These are phyloP conservation scores for Ganoderma leucocontextum DNA, from an alignment of 1,284 basidiomycete species.

Conservation along the genomic window DNA sequence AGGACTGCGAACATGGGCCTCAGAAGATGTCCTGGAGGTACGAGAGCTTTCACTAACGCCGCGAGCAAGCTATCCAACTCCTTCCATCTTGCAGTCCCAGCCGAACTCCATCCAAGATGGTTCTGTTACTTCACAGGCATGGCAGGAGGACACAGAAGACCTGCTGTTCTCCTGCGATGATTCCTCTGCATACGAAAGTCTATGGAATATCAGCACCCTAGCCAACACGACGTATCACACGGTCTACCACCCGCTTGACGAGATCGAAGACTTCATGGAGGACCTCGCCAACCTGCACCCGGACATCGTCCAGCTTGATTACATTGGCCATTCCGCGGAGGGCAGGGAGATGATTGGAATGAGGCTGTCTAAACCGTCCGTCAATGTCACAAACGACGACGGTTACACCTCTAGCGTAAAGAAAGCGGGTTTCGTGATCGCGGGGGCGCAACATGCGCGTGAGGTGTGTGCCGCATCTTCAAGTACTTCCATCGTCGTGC, in stretches of 20 bases:
- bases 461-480: constrained; percentile 23
- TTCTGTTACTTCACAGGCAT: not conserved
- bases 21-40: not conserved
- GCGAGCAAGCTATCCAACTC: not conserved
- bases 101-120: not conserved
- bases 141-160: not conserved
- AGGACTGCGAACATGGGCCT: not conserved
- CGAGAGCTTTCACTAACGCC: not conserved
- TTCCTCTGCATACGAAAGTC: not conserved
- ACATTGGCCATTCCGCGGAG: constrained; percentile 60
- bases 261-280: constrained; percentile 60
- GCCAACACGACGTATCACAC: constrained; percentile 56
- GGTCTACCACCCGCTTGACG: constrained; percentile 60
- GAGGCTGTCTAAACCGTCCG: constrained; percentile 49
- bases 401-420: constrained; percentile 8
- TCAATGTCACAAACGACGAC: not conserved
- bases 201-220: constrained; percentile 42
- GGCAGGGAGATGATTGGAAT: constrained; percentile 64
- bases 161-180: not conserved
- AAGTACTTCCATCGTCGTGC: not conserved
- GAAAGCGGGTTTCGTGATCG: constrained; percentile 70
- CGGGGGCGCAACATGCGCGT: constrained; percentile 82
- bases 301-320: constrained; percentile 48
- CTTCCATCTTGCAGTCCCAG: not conserved
- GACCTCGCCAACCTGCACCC: constrained; percentile 54